phyloP scores from a whole-genome alignment of 2,329 filamentous ascomycete genomes.

The Alternaria incomplexa region DNA sequence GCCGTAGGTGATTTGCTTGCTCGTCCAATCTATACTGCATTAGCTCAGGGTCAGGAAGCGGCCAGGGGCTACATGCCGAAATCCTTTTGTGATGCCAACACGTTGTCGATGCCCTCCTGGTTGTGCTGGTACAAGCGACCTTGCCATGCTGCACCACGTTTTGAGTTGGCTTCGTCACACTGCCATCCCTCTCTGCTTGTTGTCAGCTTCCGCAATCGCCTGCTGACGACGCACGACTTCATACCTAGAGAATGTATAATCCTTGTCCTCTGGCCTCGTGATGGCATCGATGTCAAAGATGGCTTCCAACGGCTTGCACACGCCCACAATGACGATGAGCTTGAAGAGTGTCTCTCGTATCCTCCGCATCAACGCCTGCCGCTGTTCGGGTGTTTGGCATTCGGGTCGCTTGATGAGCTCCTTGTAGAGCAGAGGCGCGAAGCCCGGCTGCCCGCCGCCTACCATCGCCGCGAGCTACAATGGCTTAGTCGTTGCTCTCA shows the following conservation, averaged over 20 bases:
- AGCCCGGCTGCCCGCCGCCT: constrained; percentile 59
- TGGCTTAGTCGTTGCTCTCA: not conserved
- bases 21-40: constrained; percentile 55
- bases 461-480: constrained; percentile 52
- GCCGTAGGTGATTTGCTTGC: constrained; percentile 63
- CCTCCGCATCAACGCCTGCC: constrained; percentile 58
- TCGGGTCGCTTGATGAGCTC: constrained; percentile 60
- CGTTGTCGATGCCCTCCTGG: constrained; percentile 46
- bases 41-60: not conserved
- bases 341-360: constrained; percentile 67
- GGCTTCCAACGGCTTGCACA: constrained; percentile 68
- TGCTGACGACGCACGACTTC: not conserved
- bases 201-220: not conserved
- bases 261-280: constrained; percentile 63
- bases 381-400: constrained; percentile 51
- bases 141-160: constrained; percentile 63
- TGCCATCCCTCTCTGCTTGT: constrained; percentile 60
- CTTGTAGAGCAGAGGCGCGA: constrained; percentile 61
- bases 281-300: constrained; percentile 62
- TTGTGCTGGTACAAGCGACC: constrained; percentile 63
- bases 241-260: constrained; percentile 59
- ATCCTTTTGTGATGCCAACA: constrained; percentile 54
- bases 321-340: constrained; percentile 62
- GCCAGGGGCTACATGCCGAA: constrained; percentile 42
- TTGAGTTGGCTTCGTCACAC: constrained; percentile 61